Percentiles rank a stretch among this genome's conserved stretches.
phyloP scores from a whole-genome alignment of 2,329 filamentous ascomycete species.

The Aspergillus sergii region DNA sequence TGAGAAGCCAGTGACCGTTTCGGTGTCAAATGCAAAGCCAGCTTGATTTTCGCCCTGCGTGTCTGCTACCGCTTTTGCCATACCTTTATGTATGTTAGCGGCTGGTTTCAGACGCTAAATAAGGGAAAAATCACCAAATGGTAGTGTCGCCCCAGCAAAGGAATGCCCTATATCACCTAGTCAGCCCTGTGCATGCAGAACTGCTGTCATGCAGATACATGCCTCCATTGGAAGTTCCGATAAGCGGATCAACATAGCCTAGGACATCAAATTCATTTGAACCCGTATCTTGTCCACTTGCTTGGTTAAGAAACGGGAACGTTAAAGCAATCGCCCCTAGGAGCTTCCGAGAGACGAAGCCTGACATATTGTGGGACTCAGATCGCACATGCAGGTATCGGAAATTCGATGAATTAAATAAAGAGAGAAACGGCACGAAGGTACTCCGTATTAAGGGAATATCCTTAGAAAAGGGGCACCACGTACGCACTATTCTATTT shows the following conservation, averaged over 20 bases:
- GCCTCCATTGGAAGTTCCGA: slow-evolving; percentile 57
- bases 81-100: slow-evolving; percentile 35
- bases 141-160: slow-evolving; percentile 58
- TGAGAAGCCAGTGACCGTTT: slow-evolving; percentile 54
- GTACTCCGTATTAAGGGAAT: background rate
- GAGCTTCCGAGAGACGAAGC: no score
- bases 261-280: slow-evolving; percentile 35
- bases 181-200: background rate
- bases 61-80: slow-evolving; percentile 60
- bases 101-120: background rate
- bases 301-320: background rate
- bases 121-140: slow-evolving; percentile 46
- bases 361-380: background rate
- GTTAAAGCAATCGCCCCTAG: background rate
- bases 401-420: background rate
- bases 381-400: background rate
- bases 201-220: background rate
- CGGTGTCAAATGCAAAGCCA: slow-evolving; percentile 57
- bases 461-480: background rate
- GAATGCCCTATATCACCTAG: slow-evolving; percentile 51
- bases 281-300: background rate
- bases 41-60: slow-evolving; percentile 58
- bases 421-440: background rate
- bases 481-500: background rate
- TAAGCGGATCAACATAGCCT: slow-evolving; percentile 54